Conservation (phyloP, 139 green algal genomes). For the Chlorella vulgaris region DNA sequence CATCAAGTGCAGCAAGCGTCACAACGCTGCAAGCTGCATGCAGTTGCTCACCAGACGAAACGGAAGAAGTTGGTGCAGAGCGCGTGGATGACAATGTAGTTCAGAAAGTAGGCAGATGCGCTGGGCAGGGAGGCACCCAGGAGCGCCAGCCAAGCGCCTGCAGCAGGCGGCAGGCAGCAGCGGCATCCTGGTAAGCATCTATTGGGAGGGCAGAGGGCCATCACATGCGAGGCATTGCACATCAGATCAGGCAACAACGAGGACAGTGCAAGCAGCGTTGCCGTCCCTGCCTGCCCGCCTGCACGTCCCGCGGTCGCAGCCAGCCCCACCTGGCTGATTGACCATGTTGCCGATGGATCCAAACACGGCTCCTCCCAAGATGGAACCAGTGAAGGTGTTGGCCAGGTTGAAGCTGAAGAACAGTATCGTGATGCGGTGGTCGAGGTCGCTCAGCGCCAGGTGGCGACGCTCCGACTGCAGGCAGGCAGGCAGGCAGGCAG, state of each 20-base stretch:
- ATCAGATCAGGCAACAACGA: no score
- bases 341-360: neutral
- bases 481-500: neutral
- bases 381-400: constrained; percentile 14
- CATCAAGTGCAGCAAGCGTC: neutral
- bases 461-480: constrained; percentile 10
- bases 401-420: constrained; percentile 20
- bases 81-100: constrained; percentile 21
- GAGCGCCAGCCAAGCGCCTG: constrained; percentile 12
- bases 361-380: constrained; percentile 20
- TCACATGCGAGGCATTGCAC: neutral
- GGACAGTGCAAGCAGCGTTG: no score
- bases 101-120: constrained; percentile 11
- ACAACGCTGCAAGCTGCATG: neutral
- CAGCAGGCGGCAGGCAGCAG: no score
- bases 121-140: constrained; percentile 14
- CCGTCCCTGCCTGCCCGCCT: no score
- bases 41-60: constrained; percentile 6
- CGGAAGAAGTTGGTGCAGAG: constrained; percentile 28
- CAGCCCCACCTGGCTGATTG: neutral
- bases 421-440: constrained; percentile 1
- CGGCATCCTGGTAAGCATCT: no score
- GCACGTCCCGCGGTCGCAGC: neutral
- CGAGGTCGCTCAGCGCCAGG: neutral
- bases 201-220: neutral